Conservation (phyloP, 495 filamentous ascomycete species). For the Xylaria nigripes region DNA sequence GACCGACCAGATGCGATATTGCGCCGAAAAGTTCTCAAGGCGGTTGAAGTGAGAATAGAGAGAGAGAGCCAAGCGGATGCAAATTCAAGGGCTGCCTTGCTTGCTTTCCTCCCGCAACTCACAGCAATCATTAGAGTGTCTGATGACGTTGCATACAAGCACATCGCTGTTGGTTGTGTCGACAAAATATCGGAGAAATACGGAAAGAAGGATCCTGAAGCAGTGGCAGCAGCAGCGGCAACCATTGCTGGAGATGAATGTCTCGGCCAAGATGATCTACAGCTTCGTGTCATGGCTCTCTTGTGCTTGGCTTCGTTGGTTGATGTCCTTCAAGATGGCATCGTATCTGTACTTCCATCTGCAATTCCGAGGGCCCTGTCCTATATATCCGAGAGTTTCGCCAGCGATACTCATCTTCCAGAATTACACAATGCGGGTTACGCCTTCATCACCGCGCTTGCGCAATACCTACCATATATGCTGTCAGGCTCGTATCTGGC, state of each 20-base stretch:
- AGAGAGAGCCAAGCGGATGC: slow-evolving; percentile 57
- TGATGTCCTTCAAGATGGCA: slow-evolving; percentile 73
- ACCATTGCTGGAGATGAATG: slow-evolving; percentile 69
- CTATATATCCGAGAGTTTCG: slow-evolving; percentile 57
- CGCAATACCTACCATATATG: slow-evolving; percentile 79
- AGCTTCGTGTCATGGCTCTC: slow-evolving; percentile 71
- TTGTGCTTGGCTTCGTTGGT: slow-evolving; percentile 81
- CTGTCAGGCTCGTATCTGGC: slow-evolving; percentile 64
- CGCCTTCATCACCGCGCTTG: slow-evolving; percentile 66
- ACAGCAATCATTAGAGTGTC: slow-evolving; percentile 64
- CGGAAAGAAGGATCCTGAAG: slow-evolving; percentile 71
- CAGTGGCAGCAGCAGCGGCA: slow-evolving; percentile 56
- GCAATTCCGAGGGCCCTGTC: slow-evolving; percentile 61
- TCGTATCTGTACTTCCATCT: slow-evolving; percentile 72
- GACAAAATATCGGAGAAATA: slow-evolving; percentile 87
- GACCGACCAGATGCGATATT: slow-evolving; percentile 61
- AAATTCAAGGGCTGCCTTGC: slow-evolving; percentile 56
- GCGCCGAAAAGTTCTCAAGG: slow-evolving; percentile 68
- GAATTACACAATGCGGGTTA: slow-evolving; percentile 74
- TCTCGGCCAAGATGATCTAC: slow-evolving; percentile 61
- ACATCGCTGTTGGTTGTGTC: slow-evolving; percentile 74
- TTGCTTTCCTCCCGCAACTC: slow-evolving; percentile 71
- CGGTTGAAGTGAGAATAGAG: slow-evolving; percentile 66
- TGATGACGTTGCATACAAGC: slow-evolving; percentile 62
- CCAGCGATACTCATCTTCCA: slow-evolving; percentile 41